These are phyloP conservation scores for Collariella sp. DNA, from an alignment of 495 filamentous ascomycete genomes.

Conservation along the genomic window DNA sequence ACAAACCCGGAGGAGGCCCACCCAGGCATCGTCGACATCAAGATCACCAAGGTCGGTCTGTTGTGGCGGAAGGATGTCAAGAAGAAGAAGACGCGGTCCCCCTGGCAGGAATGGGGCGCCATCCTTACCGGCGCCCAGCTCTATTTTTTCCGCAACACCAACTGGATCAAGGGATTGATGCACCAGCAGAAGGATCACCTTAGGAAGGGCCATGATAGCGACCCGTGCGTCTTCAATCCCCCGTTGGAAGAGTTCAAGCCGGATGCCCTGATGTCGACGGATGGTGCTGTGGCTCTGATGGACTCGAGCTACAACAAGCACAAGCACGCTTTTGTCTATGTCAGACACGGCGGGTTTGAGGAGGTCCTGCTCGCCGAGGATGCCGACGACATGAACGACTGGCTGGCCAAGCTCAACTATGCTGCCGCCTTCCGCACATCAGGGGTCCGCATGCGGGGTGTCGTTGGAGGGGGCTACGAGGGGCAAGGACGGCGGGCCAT, in stretches of 20 bases:
- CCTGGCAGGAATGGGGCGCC: slow-evolving; percentile 98
- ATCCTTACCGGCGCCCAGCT: slow-evolving; percentile 90
- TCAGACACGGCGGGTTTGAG: slow-evolving; percentile 79
- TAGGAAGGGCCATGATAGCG: slow-evolving; percentile 55
- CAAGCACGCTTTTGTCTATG: slow-evolving; percentile 88
- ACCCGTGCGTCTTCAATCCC: slow-evolving; percentile 77
- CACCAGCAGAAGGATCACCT: slow-evolving; percentile 74
- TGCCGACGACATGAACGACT: slow-evolving; percentile 91
- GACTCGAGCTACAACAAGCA: slow-evolving; percentile 89
- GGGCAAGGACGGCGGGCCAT: slow-evolving; percentile 68
- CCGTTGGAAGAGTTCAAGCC: slow-evolving; percentile 87
- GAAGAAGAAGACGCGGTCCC: slow-evolving; percentile 88
- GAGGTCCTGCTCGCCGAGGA: slow-evolving; percentile 85
- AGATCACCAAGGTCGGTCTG: slow-evolving; percentile 90
- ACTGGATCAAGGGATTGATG: slow-evolving; percentile 86
- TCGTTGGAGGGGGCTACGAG: slow-evolving; percentile 78
- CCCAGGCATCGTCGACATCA: slow-evolving; percentile 92
- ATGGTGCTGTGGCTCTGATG: slow-evolving; percentile 80
- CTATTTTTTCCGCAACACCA: slow-evolving; percentile 89
- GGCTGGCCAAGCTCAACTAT: slow-evolving; percentile 94
- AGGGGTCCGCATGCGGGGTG: slow-evolving; percentile 82
- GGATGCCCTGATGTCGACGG: slow-evolving; percentile 82
- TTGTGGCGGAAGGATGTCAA: slow-evolving; percentile 94
- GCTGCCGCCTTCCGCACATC: slow-evolving; percentile 87
- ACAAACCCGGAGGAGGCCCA: slow-evolving; percentile 80